phyloP scores from a whole-genome alignment of 108 stramenopile genomes.

The Pseudonitzschia delicatissima region DNA sequence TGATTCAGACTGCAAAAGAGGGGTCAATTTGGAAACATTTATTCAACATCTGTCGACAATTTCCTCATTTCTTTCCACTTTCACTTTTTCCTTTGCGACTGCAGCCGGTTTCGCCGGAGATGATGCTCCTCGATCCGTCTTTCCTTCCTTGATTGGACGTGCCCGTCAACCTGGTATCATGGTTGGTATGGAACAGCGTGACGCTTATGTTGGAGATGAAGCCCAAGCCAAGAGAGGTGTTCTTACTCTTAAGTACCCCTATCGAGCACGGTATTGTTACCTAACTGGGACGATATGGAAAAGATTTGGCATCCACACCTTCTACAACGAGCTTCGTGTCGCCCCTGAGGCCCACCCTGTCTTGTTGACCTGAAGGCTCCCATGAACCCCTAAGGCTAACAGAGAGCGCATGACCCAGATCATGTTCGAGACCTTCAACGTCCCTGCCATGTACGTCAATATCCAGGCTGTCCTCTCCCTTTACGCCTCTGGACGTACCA shows the following conservation, averaged over 20 bases:
- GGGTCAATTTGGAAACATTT: too few species aligned
- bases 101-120: slow-evolving; percentile 93
- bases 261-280: slow-evolving; percentile 99
- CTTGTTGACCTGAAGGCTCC: slow-evolving; percentile 98
- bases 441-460: slow-evolving; percentile 99
- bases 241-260: slow-evolving; percentile 99
- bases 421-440: slow-evolving; percentile 99
- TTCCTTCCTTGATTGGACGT: slow-evolving; percentile 96
- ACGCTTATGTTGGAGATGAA: slow-evolving; percentile 99
- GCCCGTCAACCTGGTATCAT: slow-evolving; percentile 98
- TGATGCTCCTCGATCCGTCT: slow-evolving; percentile 95
- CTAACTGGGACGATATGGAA: slow-evolving; percentile 99
- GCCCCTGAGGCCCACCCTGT: slow-evolving; percentile 98
- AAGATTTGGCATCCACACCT: slow-evolving; percentile 98
- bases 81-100: neutral
- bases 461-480: slow-evolving; percentile 97
- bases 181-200: slow-evolving; percentile 99
- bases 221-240: slow-evolving; percentile 98
- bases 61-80: neutral
- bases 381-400: slow-evolving; percentile 99
- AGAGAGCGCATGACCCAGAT: slow-evolving; percentile 99
- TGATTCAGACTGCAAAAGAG: too few species aligned
- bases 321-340: slow-evolving; percentile 97
- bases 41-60: neutral
- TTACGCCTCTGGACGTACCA: slow-evolving; percentile 94